A percentile compares a stretch with the other conserved stretches of the same genome.
phyloP scores from a whole-genome alignment of 257 asterid genomes.

The Forsythia suspensa region DNA sequence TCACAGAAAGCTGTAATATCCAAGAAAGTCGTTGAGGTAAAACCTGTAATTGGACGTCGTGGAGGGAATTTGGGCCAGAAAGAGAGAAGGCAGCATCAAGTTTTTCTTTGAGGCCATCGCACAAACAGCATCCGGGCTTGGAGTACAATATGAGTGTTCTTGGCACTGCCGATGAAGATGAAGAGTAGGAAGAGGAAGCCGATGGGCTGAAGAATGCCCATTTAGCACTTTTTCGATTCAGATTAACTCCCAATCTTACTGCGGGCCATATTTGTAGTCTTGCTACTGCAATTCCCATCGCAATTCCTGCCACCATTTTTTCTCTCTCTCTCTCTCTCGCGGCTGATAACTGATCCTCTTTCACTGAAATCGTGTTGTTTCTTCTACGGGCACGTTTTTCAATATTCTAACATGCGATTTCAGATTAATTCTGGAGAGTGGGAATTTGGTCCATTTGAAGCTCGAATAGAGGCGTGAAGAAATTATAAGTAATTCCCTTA shows the following conservation, averaged over 20 bases:
- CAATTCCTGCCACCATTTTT: conserved; percentile 39
- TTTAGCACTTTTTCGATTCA: conserved; percentile 18
- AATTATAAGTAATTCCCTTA: too few relatives aligned
- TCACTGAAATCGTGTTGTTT: neutral
- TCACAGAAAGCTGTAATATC: neutral
- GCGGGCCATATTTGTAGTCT: conserved; percentile 33
- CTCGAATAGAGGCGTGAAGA: too few relatives aligned
- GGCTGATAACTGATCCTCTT: neutral
- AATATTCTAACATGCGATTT: neutral
- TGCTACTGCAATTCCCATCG: conserved; percentile 39
- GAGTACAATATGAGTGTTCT: conserved; percentile 74
- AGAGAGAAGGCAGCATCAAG: conserved; percentile 70
- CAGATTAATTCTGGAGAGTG: neutral
- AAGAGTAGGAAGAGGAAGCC: conserved; percentile 43
- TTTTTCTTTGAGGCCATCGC: conserved; percentile 99
- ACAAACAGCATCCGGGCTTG: conserved; percentile 99
- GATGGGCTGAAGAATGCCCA: conserved; percentile 28
- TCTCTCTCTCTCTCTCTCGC: neutral
- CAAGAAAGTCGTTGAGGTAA: neutral
- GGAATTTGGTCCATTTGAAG: too few relatives aligned
- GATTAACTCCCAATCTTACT: conserved; percentile 22
- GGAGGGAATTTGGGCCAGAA: conserved; percentile 49
- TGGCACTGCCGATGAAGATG: conserved; percentile 18
- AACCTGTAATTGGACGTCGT: conserved; percentile 67
- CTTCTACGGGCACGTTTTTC: too few relatives aligned